Evolutionary conservation across 148 eudicot species (phyloP).

Genomic region (Rhododendron vialii): DNA sequence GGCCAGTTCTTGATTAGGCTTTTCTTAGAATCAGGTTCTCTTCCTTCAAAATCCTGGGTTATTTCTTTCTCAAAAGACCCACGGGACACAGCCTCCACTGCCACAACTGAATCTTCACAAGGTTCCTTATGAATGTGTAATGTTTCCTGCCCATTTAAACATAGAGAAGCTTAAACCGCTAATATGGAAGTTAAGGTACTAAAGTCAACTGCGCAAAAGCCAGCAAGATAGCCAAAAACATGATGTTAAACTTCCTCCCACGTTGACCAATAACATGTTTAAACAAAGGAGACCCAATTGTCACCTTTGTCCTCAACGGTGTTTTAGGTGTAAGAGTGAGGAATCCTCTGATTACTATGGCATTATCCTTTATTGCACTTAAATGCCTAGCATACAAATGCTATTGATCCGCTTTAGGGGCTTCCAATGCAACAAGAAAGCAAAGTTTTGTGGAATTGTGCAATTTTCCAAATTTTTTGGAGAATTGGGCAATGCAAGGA

Average conservation of each 20-base stretch:
- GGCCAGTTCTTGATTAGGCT: slow-evolving; percentile 86
- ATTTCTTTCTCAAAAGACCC: slow-evolving; percentile 12
- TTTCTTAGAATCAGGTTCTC: slow-evolving; percentile 18
- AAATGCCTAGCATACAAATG: background rate
- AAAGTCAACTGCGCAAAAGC: background rate
- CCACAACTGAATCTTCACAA: slow-evolving; percentile 30
- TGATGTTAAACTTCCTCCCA: background rate
- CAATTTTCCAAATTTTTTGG: background rate
- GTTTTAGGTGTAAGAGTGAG: background rate
- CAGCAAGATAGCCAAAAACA: background rate
- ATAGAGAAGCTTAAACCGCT: background rate
- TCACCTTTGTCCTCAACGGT: background rate
- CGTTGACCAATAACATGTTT: background rate
- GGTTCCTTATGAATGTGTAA: slow-evolving; percentile 52
- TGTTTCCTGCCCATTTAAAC: slow-evolving; percentile 52
- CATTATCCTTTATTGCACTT: background rate
- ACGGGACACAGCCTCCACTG: slow-evolving; percentile 43
- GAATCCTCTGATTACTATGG: background rate
- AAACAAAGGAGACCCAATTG: background rate
- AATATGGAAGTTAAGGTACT: background rate
- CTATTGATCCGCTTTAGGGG: background rate
- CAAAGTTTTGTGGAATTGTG: background rate
- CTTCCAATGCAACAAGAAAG: background rate
- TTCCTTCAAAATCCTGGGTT: slow-evolving; percentile 16
- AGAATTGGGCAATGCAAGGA: background rate